phyloP scores from a whole-genome alignment of 202 grass and related monocot genomes.

The Eragrostis tef region DNA sequence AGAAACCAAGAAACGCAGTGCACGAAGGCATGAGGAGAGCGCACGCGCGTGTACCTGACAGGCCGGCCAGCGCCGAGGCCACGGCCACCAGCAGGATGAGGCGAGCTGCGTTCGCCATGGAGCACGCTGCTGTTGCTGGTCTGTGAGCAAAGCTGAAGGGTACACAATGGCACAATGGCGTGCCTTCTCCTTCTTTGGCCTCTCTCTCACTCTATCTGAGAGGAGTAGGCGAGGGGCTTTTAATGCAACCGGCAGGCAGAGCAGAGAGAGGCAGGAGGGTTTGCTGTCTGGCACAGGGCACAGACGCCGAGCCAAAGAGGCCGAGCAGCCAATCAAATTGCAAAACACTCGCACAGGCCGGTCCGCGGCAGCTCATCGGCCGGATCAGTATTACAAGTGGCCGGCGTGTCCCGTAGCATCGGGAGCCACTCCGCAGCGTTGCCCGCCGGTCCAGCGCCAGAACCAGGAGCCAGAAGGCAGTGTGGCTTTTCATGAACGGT shows the following conservation, averaged over 20 bases:
- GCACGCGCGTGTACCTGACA: constrained; percentile 29
- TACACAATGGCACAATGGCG: not conserved
- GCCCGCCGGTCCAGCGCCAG: constrained; percentile 20
- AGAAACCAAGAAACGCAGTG: not conserved
- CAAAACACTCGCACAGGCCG: not conserved
- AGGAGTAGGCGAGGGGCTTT: constrained; percentile 11
- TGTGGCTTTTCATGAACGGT: constrained; percentile 67
- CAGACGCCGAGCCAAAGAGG: not conserved
- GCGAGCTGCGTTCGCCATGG: constrained; percentile 38
- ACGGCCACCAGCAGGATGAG: constrained; percentile 34
- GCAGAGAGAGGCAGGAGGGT: not conserved
- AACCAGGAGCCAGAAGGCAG: constrained; percentile 30
- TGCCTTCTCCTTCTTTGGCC: not conserved
- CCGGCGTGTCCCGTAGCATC: constrained; percentile 22
- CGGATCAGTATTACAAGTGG: not conserved
- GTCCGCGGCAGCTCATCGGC: not conserved
- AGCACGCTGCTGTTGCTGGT: not conserved
- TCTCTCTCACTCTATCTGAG: not conserved
- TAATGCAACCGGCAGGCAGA: constrained; percentile 1
- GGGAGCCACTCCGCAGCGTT: constrained; percentile 23
- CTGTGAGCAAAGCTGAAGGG: not conserved
- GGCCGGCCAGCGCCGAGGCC: constrained; percentile 36
- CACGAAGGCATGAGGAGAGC: not conserved
- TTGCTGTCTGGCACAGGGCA: not conserved
- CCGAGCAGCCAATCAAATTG: not conserved